Percentiles rank a stretch among this genome's conserved stretches.
These are phyloP conservation scores for Podaxis sp. DNA, from an alignment of 768 basidiomycete genomes.

Conservation along the genomic window DNA sequence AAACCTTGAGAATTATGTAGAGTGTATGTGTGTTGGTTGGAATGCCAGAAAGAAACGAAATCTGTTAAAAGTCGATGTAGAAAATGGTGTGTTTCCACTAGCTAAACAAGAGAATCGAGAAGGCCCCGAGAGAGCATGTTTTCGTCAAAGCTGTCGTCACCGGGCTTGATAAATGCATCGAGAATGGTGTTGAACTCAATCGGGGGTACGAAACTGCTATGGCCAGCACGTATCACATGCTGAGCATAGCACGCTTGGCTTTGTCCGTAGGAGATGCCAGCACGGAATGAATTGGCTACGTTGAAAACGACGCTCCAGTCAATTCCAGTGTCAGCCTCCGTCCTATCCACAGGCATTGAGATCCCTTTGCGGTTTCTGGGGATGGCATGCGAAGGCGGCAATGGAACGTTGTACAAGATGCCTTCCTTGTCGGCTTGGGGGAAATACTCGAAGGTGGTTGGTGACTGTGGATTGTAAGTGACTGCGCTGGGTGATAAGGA, in stretches of 20 bases:
- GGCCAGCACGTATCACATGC: not conserved
- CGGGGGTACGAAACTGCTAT: not conserved
- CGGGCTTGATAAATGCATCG: not conserved
- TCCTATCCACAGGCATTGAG: not conserved
- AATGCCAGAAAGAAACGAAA: too few species aligned
- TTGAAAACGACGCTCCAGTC: not conserved
- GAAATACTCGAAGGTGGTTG: not conserved
- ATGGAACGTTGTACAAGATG: not conserved
- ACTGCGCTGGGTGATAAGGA: not conserved
- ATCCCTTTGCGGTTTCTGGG: not conserved
- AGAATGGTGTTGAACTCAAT: not conserved
- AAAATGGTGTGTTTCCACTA: too few species aligned
- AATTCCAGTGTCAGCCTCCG: not conserved
- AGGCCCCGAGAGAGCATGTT: not conserved
- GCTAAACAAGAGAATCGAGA: constrained; percentile 6
- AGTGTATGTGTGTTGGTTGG: too few species aligned
- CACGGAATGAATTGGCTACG: not conserved
- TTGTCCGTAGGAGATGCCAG: not conserved
- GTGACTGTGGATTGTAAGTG: not conserved
- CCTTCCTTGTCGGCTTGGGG: not conserved
- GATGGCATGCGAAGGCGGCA: not conserved
- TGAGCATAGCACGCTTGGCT: not conserved
- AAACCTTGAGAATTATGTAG: too few species aligned
- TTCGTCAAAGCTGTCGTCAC: not conserved
- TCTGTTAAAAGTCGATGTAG: too few species aligned